phyloP scores from a whole-genome alignment of 2,329 filamentous ascomycete genomes.

The Aspergillus sp. region DNA sequence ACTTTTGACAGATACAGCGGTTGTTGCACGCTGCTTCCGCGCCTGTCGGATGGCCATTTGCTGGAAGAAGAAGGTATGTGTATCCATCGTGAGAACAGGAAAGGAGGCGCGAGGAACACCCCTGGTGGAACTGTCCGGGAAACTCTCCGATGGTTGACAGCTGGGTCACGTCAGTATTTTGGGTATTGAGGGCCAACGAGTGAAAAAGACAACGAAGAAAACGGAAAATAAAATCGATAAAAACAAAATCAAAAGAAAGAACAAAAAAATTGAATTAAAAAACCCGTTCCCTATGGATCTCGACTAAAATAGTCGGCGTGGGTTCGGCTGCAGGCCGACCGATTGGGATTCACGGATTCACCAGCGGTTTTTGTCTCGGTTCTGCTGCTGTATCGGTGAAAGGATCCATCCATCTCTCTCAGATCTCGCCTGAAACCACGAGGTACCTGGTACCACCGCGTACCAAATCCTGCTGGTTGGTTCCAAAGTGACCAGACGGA shows the following conservation, averaged over 20 bases:
- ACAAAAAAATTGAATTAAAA: slow-evolving; percentile 1
- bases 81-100: not conserved
- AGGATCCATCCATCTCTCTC: slow-evolving; percentile 1
- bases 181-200: too few relatives aligned
- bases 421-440: not conserved
- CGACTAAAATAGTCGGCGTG: slow-evolving; percentile 4
- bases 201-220: not conserved
- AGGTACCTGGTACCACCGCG: not conserved
- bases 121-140: slow-evolving; percentile 19
- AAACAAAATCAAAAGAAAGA: slow-evolving; percentile 7
- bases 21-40: too few relatives aligned
- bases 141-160: slow-evolving; percentile 35
- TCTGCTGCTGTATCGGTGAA: not conserved
- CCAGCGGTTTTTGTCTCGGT: not conserved
- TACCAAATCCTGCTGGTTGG: too few relatives aligned
- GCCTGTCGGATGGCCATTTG: too few relatives aligned
- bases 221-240: slow-evolving; percentile 3
- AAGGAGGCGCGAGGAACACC: slow-evolving; percentile 4
- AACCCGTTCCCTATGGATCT: not conserved
- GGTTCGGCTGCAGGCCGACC: slow-evolving; percentile 18
- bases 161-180: slow-evolving; percentile 20
- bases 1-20: too few relatives aligned
- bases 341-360: slow-evolving; percentile 11
- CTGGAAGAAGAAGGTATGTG: too few relatives aligned
- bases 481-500: not conserved